Base-by-base conservation (phyloP, 192 early-diverging fungal genomes). In the Podila epicladia region DNA sequence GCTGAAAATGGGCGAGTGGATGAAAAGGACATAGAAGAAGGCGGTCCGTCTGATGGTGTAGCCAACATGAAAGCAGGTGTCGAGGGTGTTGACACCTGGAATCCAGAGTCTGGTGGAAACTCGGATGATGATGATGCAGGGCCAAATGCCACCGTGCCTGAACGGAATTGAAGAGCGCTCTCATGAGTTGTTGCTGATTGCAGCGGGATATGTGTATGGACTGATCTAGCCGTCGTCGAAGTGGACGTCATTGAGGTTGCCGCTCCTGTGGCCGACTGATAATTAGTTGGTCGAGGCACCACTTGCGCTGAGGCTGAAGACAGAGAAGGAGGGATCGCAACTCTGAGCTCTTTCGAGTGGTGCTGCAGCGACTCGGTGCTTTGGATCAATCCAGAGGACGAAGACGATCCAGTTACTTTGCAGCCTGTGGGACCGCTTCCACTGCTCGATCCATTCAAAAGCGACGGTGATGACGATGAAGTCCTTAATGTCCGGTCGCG, bases 391-490 rank as follows among this genome's bases (percentile, higher is more conserved):
- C 53, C 53, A 55, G 53, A 55, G 1, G 53, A n/a, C 20, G n/a
- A n/a, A 24, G 22, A 55, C 22, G 53, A 55, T 26, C 20, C 53
- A 15, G 28, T 24, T 65, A 41, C 35, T n/a, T 28, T 8, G n/a
- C 37, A 12, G 24, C 37, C 5, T 33, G 35, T n/a, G 31, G 19
- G 0, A 29, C 45, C 20, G 5, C 24, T 11, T 20, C 31, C 17
- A 48, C 64, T 29, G 29, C 64, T 48, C 48, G 41, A 65, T 28
- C 28, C 48, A 24, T 26, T 65, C 48, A 65, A 51, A 26, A 65
- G 45, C 19, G 64, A 65, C 11, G 29, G 72, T 4, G 60, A 59
- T 20, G 48, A 45, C 15, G 41, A 31, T 15, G 67, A 69, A 1
- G 67, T 45, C 58, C 55, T 31, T 28, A 69, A 32, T 22, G 58